Evolutionary conservation across 768 basidiomycete species (phyloP).

Genomic region (Dentipellis fragilis): DNA sequence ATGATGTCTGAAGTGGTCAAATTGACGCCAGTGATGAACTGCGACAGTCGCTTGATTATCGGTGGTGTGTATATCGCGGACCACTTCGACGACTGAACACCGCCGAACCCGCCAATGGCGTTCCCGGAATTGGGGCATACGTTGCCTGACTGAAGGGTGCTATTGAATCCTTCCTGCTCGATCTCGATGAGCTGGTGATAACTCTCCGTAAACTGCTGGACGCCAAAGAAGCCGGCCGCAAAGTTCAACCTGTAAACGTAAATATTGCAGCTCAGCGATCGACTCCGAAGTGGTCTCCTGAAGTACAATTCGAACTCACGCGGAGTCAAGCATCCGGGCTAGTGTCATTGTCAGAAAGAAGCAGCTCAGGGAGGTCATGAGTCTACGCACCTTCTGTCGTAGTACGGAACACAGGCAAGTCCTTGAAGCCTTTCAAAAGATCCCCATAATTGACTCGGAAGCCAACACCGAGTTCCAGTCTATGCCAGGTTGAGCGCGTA

Average conservation of each 20-base stretch:
- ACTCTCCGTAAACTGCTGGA: conserved; percentile 28
- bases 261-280: conserved; percentile 5
- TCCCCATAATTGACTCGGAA: conserved; percentile 37
- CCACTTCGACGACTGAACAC: conserved; percentile 23
- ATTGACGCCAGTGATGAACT: conserved; percentile 21
- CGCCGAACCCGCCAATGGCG: conserved; percentile 15
- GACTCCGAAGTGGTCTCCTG: conserved; percentile 13
- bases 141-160: conserved; percentile 33
- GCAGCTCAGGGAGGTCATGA: conserved; percentile 14
- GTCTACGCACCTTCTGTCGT: conserved; percentile 26
- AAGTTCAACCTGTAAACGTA: conserved; percentile 29
- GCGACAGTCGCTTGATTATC: conserved; percentile 24
- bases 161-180: conserved; percentile 35
- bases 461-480: conserved; percentile 32
- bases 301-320: conserved; percentile 8
- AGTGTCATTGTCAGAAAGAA: not conserved
- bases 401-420: conserved; percentile 38
- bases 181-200: conserved; percentile 39
- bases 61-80: conserved; percentile 28
- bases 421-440: conserved; percentile 28
- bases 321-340: conserved; percentile 24
- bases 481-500: not conserved
- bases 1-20: conserved; percentile 20
- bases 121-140: conserved; percentile 22
- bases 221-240: conserved; percentile 38